Conservation (phyloP, 768 basidiomycete species). For the Imleria badia region DNA sequence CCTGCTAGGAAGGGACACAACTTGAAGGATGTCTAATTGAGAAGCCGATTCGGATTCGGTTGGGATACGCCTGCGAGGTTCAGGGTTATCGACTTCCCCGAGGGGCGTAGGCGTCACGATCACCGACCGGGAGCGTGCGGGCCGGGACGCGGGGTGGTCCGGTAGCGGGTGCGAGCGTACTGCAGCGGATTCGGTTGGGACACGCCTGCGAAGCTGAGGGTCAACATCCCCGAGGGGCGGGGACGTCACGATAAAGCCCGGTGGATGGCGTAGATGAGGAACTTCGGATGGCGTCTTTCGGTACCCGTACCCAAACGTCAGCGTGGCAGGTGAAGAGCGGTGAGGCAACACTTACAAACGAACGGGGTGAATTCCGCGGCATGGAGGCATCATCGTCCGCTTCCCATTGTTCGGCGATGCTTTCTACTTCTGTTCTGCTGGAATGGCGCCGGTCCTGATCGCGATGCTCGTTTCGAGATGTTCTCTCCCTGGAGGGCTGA, state of each 20-base stretch:
- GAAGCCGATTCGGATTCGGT: too few species aligned
- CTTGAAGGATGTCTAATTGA: too few species aligned
- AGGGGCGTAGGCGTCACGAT: too few species aligned
- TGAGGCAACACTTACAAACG: conserved; percentile 18
- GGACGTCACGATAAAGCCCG: conserved; percentile 22
- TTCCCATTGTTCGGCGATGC: conserved; percentile 31
- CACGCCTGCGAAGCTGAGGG: conserved; percentile 14
- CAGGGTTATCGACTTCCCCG: too few species aligned
- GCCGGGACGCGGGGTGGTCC: conserved; percentile 4
- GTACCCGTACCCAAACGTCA: conserved; percentile 2
- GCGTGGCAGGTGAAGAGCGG: not conserved
- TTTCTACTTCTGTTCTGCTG: conserved; percentile 26
- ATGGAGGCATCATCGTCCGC: conserved; percentile 23
- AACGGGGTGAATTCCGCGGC: conserved; percentile 16
- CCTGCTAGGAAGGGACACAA: too few species aligned
- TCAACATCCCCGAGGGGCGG: conserved; percentile 23
- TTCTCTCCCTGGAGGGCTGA: conserved; percentile 20
- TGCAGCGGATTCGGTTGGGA: conserved; percentile 8
- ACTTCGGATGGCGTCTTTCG: conserved; percentile 18
- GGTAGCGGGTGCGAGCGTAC: not conserved
- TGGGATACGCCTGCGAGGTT: too few species aligned
- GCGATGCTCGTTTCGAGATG: too few species aligned
- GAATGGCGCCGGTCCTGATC: conserved; percentile 15
- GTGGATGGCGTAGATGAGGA: conserved; percentile 11
- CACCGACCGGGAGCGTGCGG: conserved; percentile 18